Conservation (phyloP, 2,329 filamentous ascomycete species). For the Trichoderma aggressivum region DNA sequence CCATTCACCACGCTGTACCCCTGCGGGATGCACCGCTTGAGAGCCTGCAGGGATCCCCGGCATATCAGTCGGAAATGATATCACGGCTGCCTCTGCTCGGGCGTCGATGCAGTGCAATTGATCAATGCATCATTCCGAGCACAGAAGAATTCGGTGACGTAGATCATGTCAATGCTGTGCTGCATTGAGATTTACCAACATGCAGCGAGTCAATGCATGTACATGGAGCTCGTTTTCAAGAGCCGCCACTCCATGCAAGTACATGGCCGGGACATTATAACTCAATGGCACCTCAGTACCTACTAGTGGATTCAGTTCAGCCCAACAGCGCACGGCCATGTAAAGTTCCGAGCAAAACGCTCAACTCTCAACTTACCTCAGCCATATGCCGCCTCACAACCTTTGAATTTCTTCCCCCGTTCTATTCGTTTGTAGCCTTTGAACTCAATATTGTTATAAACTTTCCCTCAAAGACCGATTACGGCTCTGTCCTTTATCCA, state of each 20-base stretch:
- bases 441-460: no score
- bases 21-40: conserved; percentile 10
- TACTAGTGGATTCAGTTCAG: background rate
- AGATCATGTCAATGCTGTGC: background rate
- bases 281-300: background rate
- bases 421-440: background rate
- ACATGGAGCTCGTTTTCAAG: background rate
- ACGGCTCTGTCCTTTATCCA: background rate
- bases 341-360: background rate
- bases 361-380: background rate
- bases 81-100: background rate
- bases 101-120: background rate
- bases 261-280: background rate
- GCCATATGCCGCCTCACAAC: background rate
- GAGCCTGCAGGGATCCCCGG: conserved; percentile 13
- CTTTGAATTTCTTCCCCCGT: background rate
- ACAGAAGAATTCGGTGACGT: background rate
- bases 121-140: background rate
- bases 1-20: conserved; percentile 5
- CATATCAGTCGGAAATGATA: conserved; percentile 10
- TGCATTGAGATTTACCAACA: background rate
- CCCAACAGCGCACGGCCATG: background rate
- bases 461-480: background rate
- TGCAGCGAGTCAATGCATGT: background rate
- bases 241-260: background rate